These are phyloP conservation scores for Globisporangium abappressorium DNA, from an alignment of 352 stramenopile species.

Conservation along the genomic window DNA sequence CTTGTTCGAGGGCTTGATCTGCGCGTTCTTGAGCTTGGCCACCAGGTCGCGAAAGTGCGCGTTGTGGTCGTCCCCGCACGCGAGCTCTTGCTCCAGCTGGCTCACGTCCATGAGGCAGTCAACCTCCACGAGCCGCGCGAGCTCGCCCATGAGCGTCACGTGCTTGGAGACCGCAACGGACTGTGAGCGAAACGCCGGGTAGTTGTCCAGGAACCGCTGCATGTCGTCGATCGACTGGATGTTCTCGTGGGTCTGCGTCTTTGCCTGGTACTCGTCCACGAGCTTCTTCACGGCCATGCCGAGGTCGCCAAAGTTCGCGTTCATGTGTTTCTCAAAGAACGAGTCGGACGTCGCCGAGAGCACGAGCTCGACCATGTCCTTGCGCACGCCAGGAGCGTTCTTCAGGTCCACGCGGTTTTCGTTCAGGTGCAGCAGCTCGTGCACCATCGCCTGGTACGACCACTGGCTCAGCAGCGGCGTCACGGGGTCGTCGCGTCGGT, in stretches of 20 bases:
- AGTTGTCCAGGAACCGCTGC: conserved; percentile 98
- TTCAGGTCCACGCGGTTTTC: conserved; percentile 97
- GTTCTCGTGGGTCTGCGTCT: conserved; percentile 83
- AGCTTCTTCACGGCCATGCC: conserved; percentile 95
- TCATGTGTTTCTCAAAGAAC: conserved; percentile 96
- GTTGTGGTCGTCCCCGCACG: conserved; percentile 84
- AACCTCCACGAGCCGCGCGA: conserved; percentile 95
- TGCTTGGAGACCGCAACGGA: conserved; percentile 98
- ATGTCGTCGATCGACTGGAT: conserved; percentile 97
- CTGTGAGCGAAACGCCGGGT: conserved; percentile 94
- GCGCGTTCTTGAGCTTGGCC: conserved; percentile 73
- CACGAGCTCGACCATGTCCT: conserved; percentile 98
- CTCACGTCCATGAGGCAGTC: conserved; percentile 98
- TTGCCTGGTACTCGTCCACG: conserved; percentile 86
- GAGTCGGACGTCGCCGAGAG: conserved; percentile 93
- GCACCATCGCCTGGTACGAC: conserved; percentile 99
- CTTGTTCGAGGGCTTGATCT: conserved; percentile 96
- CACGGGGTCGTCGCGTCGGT: conserved; percentile 98
- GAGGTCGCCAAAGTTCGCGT: conserved; percentile 98
- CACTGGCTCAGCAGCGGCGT: conserved; percentile 98
- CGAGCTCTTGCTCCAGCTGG: conserved; percentile 94
- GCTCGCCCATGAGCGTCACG: conserved; percentile 97
- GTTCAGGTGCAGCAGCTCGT: conserved; percentile 97
- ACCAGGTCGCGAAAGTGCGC: conserved; percentile 81
- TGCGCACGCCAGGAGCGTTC: conserved; percentile 91